A percentile compares a stretch with the other conserved stretches of the same genome.
Conservation (phyloP, 148 eudicot species). For the Polygonum maritimum region DNA sequence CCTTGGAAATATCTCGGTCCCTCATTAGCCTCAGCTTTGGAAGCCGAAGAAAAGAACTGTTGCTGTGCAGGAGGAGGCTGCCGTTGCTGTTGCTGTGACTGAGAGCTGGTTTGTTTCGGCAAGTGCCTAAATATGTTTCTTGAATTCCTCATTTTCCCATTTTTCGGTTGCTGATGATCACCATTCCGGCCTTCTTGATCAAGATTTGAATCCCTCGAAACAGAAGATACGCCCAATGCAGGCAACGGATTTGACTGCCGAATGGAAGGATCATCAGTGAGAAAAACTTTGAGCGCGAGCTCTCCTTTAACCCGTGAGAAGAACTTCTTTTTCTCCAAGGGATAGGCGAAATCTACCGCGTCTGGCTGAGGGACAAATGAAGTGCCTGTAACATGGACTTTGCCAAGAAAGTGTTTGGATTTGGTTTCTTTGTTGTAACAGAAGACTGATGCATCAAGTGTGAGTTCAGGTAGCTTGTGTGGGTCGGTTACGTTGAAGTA, state of each 20-base stretch:
- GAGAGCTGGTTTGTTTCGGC: constrained; percentile 18
- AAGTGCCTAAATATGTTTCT: constrained; percentile 13
- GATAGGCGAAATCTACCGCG: constrained; percentile 60
- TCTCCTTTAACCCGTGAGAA: constrained; percentile 44
- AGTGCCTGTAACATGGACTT: constrained; percentile 50
- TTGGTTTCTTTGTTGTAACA: constrained; percentile 21
- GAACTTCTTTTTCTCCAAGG: constrained; percentile 48
- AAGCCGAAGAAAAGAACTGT: constrained; percentile 14
- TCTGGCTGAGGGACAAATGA: constrained; percentile 68
- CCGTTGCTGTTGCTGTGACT: constrained; percentile 9
- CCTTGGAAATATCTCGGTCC: constrained; percentile 23
- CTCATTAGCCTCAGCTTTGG: constrained; percentile 22
- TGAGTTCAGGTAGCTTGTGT: constrained; percentile 33
- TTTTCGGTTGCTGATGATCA: background rate
- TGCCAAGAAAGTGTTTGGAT: constrained; percentile 58
- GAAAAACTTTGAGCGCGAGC: constrained; percentile 68
- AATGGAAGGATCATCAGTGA: constrained; percentile 56
- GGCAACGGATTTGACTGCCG: constrained; percentile 36
- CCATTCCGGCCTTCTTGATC: background rate
- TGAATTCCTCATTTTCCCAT: background rate
- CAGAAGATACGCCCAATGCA: background rate
- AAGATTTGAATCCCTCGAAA: background rate
- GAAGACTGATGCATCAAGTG: constrained; percentile 61
- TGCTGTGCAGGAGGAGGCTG: background rate
- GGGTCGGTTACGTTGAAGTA: constrained; percentile 69